Conservation (phyloP, 768 basidiomycete genomes). For the Cystobasidium tubakii region DNA sequence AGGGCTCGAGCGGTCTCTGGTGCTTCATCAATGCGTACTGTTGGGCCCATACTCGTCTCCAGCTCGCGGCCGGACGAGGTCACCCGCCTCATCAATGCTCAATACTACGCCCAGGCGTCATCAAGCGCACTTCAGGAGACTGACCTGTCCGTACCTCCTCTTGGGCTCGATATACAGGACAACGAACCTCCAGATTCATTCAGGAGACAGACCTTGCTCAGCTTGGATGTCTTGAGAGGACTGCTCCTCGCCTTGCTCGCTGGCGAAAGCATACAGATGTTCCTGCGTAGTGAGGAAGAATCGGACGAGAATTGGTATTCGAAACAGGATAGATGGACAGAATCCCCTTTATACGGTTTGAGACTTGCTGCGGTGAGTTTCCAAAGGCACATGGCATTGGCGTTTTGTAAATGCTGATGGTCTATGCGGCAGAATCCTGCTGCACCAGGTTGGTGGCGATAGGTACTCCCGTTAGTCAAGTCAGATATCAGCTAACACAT, state of each 20-base stretch:
- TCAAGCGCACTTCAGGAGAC: conserved; percentile 17
- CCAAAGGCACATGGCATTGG: not conserved
- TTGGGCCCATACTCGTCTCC: conserved; percentile 8
- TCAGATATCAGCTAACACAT: not conserved
- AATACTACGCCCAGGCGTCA: conserved; percentile 19
- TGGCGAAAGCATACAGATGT: conserved; percentile 32
- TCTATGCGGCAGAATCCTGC: conserved; percentile 22
- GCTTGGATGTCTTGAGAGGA: conserved; percentile 20
- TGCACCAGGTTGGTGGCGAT: conserved; percentile 19
- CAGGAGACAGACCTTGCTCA: conserved; percentile 26
- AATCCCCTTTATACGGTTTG: conserved; percentile 28
- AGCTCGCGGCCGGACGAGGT: not conserved
- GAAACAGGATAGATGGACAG: conserved; percentile 30
- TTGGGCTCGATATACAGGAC: conserved; percentile 16
- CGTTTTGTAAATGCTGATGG: not conserved
- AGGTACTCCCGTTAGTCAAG: not conserved
- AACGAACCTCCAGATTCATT: conserved; percentile 26
- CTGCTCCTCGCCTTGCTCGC: conserved; percentile 22
- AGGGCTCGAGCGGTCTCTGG: conserved; percentile 11
- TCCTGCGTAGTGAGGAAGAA: conserved; percentile 25
- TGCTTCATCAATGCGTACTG: conserved; percentile 23
- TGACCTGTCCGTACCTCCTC: conserved; percentile 14
- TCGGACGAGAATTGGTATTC: conserved; percentile 35
- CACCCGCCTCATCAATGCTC: not conserved
- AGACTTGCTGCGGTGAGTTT: conserved; percentile 17